These are phyloP conservation scores for Solanum chilense DNA, from an alignment of 257 asterid species.

Conservation along the genomic window DNA sequence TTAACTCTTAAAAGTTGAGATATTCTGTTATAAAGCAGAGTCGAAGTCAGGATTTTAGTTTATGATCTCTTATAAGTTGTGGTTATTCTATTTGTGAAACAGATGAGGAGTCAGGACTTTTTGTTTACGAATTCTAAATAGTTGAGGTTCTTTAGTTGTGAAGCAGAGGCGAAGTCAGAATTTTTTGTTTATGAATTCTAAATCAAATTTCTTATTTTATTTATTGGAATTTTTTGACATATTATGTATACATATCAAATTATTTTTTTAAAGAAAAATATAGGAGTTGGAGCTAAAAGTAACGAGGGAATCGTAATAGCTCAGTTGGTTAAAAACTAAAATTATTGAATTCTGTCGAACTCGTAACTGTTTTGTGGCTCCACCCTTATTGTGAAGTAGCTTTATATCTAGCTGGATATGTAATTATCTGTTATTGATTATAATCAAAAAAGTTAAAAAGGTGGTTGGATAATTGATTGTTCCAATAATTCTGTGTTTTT, in stretches of 20 bases:
- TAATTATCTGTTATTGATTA: not conserved
- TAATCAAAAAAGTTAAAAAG: not conserved
- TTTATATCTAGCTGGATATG: not conserved
- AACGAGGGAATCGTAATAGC: not conserved
- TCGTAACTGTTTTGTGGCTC: not conserved
- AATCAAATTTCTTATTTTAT: not conserved
- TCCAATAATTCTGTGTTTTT: not conserved
- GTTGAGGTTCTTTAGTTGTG: not conserved
- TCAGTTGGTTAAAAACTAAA: not conserved
- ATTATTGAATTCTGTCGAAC: not conserved
- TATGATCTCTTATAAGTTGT: not conserved
- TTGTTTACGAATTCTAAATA: fast-evolving
- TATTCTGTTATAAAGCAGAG: not conserved
- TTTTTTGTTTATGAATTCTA: not conserved
- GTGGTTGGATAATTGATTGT: not conserved
- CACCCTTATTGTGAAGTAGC: not conserved
- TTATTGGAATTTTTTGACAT: not conserved
- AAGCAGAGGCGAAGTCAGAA: not conserved
- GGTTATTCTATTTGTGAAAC: not conserved
- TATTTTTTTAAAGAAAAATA: not conserved
- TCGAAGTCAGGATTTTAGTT: not conserved
- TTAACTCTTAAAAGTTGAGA: not conserved
- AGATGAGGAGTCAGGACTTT: fast-evolving
- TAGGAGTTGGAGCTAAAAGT: not conserved
- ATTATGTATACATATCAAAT: not conserved